phyloP scores from a whole-genome alignment of 176 grass and related monocot genomes.

The maize (Zea mays) region DNA sequence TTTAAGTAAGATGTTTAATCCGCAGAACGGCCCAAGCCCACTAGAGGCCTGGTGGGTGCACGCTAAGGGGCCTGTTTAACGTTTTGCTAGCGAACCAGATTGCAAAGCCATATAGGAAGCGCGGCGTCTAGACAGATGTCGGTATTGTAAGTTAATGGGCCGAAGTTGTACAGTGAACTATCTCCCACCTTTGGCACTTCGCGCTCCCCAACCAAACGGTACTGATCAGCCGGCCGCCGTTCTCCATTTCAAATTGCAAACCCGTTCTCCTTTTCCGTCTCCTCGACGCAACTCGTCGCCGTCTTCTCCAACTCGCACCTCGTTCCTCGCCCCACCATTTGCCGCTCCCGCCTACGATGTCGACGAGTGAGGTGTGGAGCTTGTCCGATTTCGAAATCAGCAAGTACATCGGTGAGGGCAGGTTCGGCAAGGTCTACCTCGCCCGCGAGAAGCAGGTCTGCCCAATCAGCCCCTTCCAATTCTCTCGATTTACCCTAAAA shows the following conservation, averaged over 20 bases:
- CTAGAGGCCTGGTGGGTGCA: no score
- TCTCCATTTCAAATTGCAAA: slow-evolving; percentile 14
- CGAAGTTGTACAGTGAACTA: no score
- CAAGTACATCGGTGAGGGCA: slow-evolving; percentile 81
- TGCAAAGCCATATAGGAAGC: no score
- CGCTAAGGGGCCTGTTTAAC: not conserved
- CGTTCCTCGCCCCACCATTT: not conserved
- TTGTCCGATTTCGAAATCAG: slow-evolving; percentile 76
- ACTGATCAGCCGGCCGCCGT: not conserved
- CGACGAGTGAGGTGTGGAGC: slow-evolving; percentile 57
- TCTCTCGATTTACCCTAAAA: not conserved
- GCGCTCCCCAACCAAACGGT: not conserved
- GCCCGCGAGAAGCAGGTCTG: slow-evolving; percentile 76
- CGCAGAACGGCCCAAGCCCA: no score
- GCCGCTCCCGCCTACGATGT: slow-evolving; percentile 4
- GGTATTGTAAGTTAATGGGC: not conserved
- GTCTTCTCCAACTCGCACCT: not conserved
- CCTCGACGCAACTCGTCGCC: not conserved
- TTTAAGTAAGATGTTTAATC: not conserved
- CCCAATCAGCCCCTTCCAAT: not conserved
- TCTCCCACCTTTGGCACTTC: not conserved
- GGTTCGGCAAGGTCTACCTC: slow-evolving; percentile 93
- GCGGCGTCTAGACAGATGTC: not conserved
- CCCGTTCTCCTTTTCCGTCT: not conserved
- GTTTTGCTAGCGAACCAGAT: not conserved